Conservation (phyloP, 225 moss, liverwort and hornwort genomes). For the Lunularia cruciata region DNA sequence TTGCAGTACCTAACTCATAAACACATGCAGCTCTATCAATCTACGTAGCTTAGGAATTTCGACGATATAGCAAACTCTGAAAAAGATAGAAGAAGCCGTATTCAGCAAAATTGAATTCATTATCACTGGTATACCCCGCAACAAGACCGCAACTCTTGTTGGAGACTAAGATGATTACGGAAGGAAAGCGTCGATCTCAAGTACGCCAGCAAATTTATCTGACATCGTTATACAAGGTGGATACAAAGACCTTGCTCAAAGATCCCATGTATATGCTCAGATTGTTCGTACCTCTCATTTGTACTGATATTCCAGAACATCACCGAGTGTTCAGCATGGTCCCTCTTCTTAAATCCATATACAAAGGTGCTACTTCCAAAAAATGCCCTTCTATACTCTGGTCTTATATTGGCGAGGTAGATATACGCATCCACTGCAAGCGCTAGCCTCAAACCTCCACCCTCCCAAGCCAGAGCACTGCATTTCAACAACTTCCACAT, state of each 20-base stretch:
- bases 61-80: no score
- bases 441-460: conserved; percentile 79
- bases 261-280: no score
- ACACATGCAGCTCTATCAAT: not conserved
- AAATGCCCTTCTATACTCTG: conserved; percentile 83
- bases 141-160: no score
- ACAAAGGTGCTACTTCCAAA: conserved; percentile 78
- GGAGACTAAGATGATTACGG: no score
- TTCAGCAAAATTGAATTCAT: no score
- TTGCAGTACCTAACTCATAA: conserved; percentile 72
- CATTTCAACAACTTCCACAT: not conserved
- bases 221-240: not conserved
- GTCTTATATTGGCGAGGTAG: conserved; percentile 81
- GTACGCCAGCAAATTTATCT: no score
- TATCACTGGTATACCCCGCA: no score
- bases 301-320: conserved; percentile 91
- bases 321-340: conserved; percentile 67
- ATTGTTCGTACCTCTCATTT: conserved; percentile 68
- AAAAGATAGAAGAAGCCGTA: no score
- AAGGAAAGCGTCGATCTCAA: no score
- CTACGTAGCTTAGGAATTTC: not conserved
- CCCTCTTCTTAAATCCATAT: conserved; percentile 76
- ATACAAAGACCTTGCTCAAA: not conserved
- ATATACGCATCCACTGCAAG: conserved; percentile 84
- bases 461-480: conserved; percentile 91